These are phyloP conservation scores for Spongospora subterranea DNA, from an alignment of 208 protist species.

Conservation along the genomic window DNA sequence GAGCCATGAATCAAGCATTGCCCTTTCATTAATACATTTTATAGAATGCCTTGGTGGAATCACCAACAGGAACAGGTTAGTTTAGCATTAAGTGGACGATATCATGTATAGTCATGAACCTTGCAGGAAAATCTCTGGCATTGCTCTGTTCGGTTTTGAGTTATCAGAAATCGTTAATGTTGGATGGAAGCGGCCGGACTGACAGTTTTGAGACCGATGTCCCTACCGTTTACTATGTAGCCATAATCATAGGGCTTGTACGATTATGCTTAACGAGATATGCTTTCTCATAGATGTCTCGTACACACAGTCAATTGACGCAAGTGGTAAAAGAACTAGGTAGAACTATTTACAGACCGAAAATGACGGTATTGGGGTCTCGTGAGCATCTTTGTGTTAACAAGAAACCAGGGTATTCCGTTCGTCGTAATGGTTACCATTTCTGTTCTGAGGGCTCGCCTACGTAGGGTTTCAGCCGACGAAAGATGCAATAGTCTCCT, in stretches of 20 bases:
- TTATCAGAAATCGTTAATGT: constrained; percentile 9
- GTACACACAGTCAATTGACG: neutral
- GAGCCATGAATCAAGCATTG: neutral
- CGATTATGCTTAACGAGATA: neutral
- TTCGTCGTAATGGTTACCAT: neutral
- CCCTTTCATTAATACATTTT: neutral
- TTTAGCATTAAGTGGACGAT: neutral
- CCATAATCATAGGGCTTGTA: neutral
- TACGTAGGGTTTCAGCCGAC: constrained; percentile 13
- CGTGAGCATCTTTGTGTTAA: constrained; percentile 25
- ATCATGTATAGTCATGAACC: neutral
- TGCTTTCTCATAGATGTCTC: constrained; percentile 23
- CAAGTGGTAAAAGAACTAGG: constrained; percentile 22
- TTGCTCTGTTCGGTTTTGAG: constrained; percentile 9
- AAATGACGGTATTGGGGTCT: constrained; percentile 46
- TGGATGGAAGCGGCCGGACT: neutral
- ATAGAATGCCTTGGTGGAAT: constrained; percentile 50
- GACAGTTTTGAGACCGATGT: neutral
- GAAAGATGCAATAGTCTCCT: constrained; percentile 21
- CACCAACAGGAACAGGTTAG: constrained; percentile 7
- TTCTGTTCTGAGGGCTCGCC: neutral
- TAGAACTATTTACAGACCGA: constrained; percentile 44
- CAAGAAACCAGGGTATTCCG: neutral
- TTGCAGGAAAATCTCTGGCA: constrained; percentile 37
- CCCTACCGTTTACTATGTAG: constrained; percentile 46